phyloP scores from a whole-genome alignment of 139 green algal genomes.

The Coccomyxa sp. region DNA sequence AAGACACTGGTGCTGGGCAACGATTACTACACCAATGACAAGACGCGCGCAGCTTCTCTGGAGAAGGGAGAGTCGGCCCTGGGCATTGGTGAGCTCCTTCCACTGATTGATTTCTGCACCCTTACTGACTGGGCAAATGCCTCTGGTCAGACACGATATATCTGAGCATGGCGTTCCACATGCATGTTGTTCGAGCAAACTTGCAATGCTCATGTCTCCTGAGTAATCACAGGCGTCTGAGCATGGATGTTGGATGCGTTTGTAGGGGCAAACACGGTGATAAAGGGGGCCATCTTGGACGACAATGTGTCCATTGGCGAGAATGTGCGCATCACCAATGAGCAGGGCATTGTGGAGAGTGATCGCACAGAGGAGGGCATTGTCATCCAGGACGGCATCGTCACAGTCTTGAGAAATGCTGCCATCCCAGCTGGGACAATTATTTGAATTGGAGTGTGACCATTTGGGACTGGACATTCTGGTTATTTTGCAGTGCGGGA shows the following conservation, averaged over 20 bases:
- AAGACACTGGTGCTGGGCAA: slow-evolving; percentile 71
- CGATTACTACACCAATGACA: slow-evolving; percentile 55
- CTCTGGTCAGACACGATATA: not conserved
- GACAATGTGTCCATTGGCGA: slow-evolving; percentile 66
- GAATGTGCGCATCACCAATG: slow-evolving; percentile 64
- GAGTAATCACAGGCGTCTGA: too few relatives aligned
- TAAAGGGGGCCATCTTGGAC: slow-evolving; percentile 59
- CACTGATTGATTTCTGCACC: not conserved
- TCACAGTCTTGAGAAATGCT: slow-evolving; percentile 65
- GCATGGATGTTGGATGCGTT: too few relatives aligned
- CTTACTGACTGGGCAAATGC: not conserved
- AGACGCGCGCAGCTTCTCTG: not conserved
- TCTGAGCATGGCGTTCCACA: too few relatives aligned
- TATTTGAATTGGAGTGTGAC: slow-evolving; percentile 46
- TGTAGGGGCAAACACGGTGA: slow-evolving; percentile 17
- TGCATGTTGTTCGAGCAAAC: too few relatives aligned
- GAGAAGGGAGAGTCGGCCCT: slow-evolving; percentile 21
- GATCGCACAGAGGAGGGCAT: slow-evolving; percentile 54
- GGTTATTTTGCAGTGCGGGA: not conserved
- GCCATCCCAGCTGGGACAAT: slow-evolving; percentile 53
- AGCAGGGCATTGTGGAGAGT: slow-evolving; percentile 54
- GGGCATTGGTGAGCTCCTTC: slow-evolving; percentile 16
- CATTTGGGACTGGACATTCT: not conserved
- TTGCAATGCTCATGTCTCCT: too few relatives aligned
- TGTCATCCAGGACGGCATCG: slow-evolving; percentile 71